phyloP scores from a whole-genome alignment of 306 rosid genomes.

The Lupinus albus region DNA sequence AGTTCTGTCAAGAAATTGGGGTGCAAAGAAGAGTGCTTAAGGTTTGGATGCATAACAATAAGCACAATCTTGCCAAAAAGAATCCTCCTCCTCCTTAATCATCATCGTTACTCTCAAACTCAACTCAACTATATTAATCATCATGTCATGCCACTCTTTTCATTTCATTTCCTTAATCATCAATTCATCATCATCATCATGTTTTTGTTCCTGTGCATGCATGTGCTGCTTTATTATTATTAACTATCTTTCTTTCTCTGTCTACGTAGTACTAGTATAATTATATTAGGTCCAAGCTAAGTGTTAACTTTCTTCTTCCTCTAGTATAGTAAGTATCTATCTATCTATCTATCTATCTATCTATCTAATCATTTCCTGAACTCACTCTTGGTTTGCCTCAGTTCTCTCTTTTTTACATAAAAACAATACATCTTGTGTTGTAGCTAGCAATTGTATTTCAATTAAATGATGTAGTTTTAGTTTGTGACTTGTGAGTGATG shows the following conservation, averaged over 20 bases:
- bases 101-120: neutral
- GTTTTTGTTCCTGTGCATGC: neutral
- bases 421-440: slow-evolving; percentile 31
- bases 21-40: slow-evolving; percentile 74
- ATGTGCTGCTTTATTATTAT: slow-evolving; percentile 4
- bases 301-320: slow-evolving; percentile 19
- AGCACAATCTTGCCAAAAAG: slow-evolving; percentile 63
- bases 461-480: slow-evolving; percentile 1
- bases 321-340: neutral
- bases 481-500: no score
- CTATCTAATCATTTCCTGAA: slow-evolving; percentile 30
- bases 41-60: slow-evolving; percentile 90
- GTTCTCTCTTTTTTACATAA: slow-evolving; percentile 6
- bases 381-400: neutral
- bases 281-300: neutral
- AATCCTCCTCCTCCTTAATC: neutral
- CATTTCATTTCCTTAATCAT: neutral
- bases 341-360: neutral
- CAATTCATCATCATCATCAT: no score
- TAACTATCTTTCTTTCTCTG: neutral
- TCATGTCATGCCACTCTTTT: neutral
- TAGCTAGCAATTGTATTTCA: neutral
- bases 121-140: neutral
- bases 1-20: slow-evolving; percentile 78
- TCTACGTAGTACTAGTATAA: neutral